These are phyloP conservation scores for Apiospora marii DNA, from an alignment of 2,329 filamentous ascomycete species.

Conservation along the genomic window DNA sequence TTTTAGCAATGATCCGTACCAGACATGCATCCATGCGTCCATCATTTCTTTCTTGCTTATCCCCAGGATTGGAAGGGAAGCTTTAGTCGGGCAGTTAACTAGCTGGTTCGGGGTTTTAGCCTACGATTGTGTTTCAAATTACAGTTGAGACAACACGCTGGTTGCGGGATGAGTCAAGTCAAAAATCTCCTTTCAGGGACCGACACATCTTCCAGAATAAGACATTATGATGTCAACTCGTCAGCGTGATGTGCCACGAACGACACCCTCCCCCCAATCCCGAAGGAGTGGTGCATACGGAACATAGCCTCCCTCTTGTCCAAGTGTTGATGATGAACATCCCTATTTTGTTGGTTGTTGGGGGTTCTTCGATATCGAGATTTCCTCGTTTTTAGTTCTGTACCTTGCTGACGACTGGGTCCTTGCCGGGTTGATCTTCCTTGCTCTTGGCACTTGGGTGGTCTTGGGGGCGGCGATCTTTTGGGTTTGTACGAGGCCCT, in stretches of 20 bases:
- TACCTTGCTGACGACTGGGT: not conserved
- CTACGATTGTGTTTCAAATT: not conserved
- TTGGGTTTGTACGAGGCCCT: not conserved
- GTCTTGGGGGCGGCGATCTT: not conserved
- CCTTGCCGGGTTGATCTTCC: not conserved
- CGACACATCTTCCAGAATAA: slow-evolving; percentile 8
- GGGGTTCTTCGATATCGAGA: not conserved
- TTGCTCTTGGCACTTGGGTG: not conserved
- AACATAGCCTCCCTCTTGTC: not conserved
- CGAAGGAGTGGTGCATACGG: not conserved
- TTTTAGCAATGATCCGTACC: not conserved
- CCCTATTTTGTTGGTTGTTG: not conserved
- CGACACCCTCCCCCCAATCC: not conserved
- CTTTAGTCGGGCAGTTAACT: not conserved
- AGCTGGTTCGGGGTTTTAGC: not conserved
- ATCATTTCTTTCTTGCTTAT: not conserved
- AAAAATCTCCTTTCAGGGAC: not conserved
- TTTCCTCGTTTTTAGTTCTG: not conserved
- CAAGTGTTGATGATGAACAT: not conserved
- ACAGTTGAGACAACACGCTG: not conserved
- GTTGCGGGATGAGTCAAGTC: not conserved
- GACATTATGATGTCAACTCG: slow-evolving; percentile 5
- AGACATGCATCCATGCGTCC: not conserved
- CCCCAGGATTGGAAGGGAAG: not conserved
- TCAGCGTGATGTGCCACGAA: slow-evolving; percentile 11